Base-by-base conservation (phyloP, 495 filamentous ascomycete genomes). In the Viridothelium virens region DNA sequence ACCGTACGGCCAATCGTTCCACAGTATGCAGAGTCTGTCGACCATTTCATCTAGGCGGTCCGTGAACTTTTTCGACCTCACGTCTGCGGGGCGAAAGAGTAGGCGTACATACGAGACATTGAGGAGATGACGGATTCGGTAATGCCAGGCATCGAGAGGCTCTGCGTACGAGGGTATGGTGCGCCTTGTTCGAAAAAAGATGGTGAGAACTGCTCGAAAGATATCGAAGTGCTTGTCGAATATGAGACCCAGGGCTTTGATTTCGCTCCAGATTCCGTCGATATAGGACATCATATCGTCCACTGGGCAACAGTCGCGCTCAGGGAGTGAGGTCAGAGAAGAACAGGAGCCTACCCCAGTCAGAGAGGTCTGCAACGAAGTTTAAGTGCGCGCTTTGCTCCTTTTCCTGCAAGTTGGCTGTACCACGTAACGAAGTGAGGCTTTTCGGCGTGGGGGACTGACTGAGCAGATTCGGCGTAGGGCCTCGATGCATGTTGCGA, bases 111-210 rank as follows among this genome's bases (percentile, higher is more conserved):
- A 59, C 7, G 53, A 18, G 14, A 36, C 14, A 36, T 6, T 14
- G 31, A 59, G 53, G 53, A 59, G 18, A 59, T 14, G 31, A 59
- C 31, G 53, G 36, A 59, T 18, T 9, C 7, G 31, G 3, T 59
- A 18, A 34, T 36, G 7, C 7, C 7, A 7, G 53, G 3, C 31
- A 7, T 11, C 53, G 10, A 4, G 5, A 25, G 25, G 7, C 18
- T 10, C 2, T 18, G 5, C 7, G 33, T 5, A 10, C 14, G 18
- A 59, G 31, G 53, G 18, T 3, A 14, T 9, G 31, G 53, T 33
- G 31, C n/a, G n/a, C 10, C 53, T 59, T 10, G 53, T 59, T 36
- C 53, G 53, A 18, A 4, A 59, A 31, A 59, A 59, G 53, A 59
- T 59, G 31, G 7, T 36, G 5, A 59, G n/a, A 3, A 18, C 53